Evolutionary conservation across 148 eudicot species (phyloP), one percentile per base, ranked within the genome.

Genomic region (Heliosperma pusillum): DNA sequence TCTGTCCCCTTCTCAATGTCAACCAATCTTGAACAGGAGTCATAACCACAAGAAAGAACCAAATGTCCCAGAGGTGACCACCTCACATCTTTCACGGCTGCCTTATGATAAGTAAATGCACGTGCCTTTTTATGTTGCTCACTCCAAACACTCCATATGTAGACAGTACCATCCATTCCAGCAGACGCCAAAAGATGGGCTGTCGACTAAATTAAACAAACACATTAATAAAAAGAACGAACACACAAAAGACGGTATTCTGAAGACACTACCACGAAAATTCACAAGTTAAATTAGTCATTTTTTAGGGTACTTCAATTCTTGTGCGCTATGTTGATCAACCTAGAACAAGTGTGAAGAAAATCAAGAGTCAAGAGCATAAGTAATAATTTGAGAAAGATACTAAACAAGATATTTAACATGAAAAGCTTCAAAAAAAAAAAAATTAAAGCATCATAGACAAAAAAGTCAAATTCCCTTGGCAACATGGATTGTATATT

Each of bases 151-250:
- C 88, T 92, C 98, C 98, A 95, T 82, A 92, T 83, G 79, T 78
- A 80, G 63, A 95, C 81, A 30, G 79, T 79, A 40, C 88, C 82
- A 86, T 95, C 98, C 96, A 95, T 90, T 69, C 96, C 93, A 77
- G 96, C 91, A 85, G 98, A 95, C 74, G 97, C 97, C 76, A 95
- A 93, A 74, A 95, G 97, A 80, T 95, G 98, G 81, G 93, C 97
- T 95, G 98, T 53, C 81, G 52, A 66, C 89, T 88, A 88, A 77
- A 75, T 57, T 73, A 22, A 70, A 79, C 69, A 65, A 80, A 82
- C 52, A 77, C n/a, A 86, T 88, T 71, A 90, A 84, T 77, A 84
- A 73, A 60, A 22, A 72, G 55, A 50, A 50, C 78, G 77, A 45
- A 52, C 68, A 19, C 24, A 72, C 11, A 77, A 29, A 53, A 58